phyloP scores from a whole-genome alignment of 495 filamentous ascomycete species.

The Beverwykella pulmonaria region DNA sequence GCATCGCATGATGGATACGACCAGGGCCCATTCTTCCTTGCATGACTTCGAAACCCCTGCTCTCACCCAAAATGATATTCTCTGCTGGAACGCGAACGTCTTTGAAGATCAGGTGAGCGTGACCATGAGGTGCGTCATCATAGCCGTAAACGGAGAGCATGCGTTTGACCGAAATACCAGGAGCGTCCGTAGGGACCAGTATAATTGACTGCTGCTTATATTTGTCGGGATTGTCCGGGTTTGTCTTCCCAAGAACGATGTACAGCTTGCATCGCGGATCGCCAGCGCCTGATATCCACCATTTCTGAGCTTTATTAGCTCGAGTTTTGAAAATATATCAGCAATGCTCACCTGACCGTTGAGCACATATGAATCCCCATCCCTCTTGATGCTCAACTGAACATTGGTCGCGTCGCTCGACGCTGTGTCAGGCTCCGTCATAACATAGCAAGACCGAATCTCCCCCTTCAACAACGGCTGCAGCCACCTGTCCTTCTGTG shows the following conservation, averaged over 20 bases:
- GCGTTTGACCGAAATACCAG: slow-evolving; percentile 79
- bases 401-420: slow-evolving; percentile 90
- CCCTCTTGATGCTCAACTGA: slow-evolving; percentile 72
- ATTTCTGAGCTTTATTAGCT: slow-evolving; percentile 64
- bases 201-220: slow-evolving; percentile 91
- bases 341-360: slow-evolving; percentile 70
- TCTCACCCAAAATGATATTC: slow-evolving; percentile 84
- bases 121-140: slow-evolving; percentile 92
- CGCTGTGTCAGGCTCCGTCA: slow-evolving; percentile 88
- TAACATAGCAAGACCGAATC: slow-evolving; percentile 87
- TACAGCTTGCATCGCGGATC: slow-evolving; percentile 89
- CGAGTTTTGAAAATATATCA: not conserved
- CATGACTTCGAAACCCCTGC: slow-evolving; percentile 95
- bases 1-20: slow-evolving; percentile 93
- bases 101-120: slow-evolving; percentile 81
- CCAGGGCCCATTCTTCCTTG: slow-evolving; percentile 90
- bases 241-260: slow-evolving; percentile 88
- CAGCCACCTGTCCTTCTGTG: slow-evolving; percentile 88
- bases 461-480: slow-evolving; percentile 79
- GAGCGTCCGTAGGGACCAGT: slow-evolving; percentile 72
- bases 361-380: slow-evolving; percentile 81
- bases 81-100: slow-evolving; percentile 77
- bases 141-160: slow-evolving; percentile 91
- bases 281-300: slow-evolving; percentile 92
- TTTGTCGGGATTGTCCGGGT: slow-evolving; percentile 67